Evolutionary conservation across 257 asterid species (phyloP).

Genomic region (Jacaranda copaia): DNA sequence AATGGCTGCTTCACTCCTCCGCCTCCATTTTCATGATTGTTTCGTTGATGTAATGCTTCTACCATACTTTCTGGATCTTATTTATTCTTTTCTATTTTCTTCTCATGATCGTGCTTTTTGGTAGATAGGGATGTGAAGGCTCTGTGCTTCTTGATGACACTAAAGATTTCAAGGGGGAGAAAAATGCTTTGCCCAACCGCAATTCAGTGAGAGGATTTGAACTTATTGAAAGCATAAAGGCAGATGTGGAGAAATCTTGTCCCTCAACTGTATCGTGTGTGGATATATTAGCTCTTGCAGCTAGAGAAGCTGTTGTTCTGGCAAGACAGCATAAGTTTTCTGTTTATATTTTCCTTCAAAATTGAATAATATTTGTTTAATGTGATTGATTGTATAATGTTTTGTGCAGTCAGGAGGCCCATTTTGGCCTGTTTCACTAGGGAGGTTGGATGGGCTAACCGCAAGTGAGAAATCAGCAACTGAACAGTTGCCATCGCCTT

Average conservation of each 20-base stretch:
- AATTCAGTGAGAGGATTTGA: slow-evolving; percentile 75
- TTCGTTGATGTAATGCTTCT: slow-evolving; percentile 59
- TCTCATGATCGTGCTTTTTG: background rate
- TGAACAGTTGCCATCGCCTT: slow-evolving; percentile 76
- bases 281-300: slow-evolving; percentile 55
- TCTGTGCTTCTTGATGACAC: slow-evolving; percentile 82
- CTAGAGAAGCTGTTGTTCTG: slow-evolving; percentile 71
- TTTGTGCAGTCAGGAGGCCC: slow-evolving; percentile 65
- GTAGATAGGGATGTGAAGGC: slow-evolving; percentile 81
- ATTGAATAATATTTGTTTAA: background rate
- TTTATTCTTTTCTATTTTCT: background rate
- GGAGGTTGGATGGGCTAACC: slow-evolving; percentile 50
- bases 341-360: no score
- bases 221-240: slow-evolving; percentile 66
- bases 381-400: background rate
- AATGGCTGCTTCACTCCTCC: slow-evolving; percentile 79
- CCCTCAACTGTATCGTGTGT: slow-evolving; percentile 59
- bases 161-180: slow-evolving; percentile 65
- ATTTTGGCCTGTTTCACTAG: slow-evolving; percentile 45
- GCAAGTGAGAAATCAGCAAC: slow-evolving; percentile 72
- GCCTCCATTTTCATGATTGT: slow-evolving; percentile 80
- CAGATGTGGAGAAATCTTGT: slow-evolving; percentile 64
- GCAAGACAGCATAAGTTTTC: slow-evolving; percentile 36
- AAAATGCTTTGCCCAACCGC: slow-evolving; percentile 69
- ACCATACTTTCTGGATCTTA: background rate